These are phyloP conservation scores for Xanthoceras sorbifolium DNA, from an alignment of 345 rosid genomes.

Conservation along the genomic window DNA sequence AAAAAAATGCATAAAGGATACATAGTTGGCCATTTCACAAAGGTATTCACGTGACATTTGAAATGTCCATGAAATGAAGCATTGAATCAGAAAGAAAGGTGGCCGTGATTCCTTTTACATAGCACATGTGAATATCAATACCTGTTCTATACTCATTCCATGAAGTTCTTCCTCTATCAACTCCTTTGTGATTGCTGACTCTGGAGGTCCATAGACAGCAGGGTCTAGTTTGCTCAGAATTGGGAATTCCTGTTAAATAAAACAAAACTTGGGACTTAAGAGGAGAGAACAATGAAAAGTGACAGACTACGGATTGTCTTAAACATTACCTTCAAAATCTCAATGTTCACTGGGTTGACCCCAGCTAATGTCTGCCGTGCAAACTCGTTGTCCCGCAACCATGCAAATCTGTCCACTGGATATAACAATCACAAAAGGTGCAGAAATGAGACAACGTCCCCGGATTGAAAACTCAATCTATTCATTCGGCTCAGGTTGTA, in stretches of 20 bases:
- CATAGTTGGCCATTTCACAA: not conserved
- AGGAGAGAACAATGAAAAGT: not conserved
- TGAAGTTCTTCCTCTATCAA: conserved; percentile 68
- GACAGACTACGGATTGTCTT: not conserved
- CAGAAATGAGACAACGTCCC: conserved; percentile 14
- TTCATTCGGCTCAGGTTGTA: too few relatives aligned
- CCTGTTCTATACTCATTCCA: conserved; percentile 77
- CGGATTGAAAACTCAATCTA: not conserved
- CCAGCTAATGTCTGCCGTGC: conserved; percentile 94
- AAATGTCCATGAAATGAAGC: not conserved
- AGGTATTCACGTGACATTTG: not conserved
- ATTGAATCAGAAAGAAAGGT: not conserved
- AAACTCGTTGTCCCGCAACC: conserved; percentile 91
- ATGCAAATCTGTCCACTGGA: conserved; percentile 87
- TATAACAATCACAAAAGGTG: conserved; percentile 6
- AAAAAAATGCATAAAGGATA: not conserved
- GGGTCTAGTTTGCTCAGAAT: conserved; percentile 86
- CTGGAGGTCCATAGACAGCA: conserved; percentile 73
- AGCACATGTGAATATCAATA: conserved; percentile 20
- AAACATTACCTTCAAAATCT: conserved; percentile 58
- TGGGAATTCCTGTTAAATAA: conserved; percentile 68
- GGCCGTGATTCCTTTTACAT: not conserved
- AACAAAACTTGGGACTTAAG: conserved; percentile 4
- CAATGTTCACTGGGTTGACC: conserved; percentile 86
- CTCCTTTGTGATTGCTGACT: conserved; percentile 77